phyloP scores from a whole-genome alignment of 2,329 filamentous ascomycete genomes.

The Colletotrichum spaethianum region DNA sequence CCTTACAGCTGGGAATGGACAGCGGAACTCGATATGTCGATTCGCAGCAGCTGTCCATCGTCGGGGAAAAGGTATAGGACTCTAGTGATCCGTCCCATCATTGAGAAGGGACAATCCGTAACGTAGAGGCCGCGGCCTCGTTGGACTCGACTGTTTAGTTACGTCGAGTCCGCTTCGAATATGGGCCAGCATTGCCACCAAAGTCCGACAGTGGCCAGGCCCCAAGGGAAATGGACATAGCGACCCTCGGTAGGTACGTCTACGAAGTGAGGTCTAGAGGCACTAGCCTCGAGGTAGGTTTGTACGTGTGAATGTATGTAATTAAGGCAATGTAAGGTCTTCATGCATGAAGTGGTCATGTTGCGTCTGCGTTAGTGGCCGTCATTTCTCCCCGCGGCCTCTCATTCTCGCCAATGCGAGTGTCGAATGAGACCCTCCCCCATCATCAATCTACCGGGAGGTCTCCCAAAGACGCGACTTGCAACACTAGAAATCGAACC shows the following conservation, averaged over 20 bases:
- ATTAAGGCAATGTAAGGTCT: conserved; percentile 31
- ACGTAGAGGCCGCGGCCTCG: background rate
- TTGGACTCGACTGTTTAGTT: background rate
- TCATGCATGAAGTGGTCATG: conserved; percentile 27
- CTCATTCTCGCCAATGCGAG: conserved; percentile 8
- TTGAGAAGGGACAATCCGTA: background rate
- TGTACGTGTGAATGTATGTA: background rate
- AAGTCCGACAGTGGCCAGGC: background rate
- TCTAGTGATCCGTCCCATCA: background rate
- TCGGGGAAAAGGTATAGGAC: background rate
- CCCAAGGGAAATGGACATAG: background rate
- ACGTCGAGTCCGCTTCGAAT: background rate
- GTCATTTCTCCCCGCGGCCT: conserved; percentile 5
- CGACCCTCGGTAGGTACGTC: background rate
- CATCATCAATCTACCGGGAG: background rate
- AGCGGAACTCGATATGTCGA: conserved; percentile 1
- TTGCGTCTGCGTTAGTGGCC: conserved; percentile 14
- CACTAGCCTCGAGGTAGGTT: background rate
- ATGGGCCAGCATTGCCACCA: background rate
- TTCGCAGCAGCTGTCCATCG: background rate
- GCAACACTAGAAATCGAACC: conserved; percentile 12
- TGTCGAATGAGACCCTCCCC: conserved; percentile 6
- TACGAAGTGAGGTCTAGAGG: background rate
- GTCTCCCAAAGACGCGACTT: conserved; percentile 17
- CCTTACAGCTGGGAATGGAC: conserved; percentile 18